Base-by-base conservation (phyloP, 306 rosid species). In the Pueraria montana region DNA sequence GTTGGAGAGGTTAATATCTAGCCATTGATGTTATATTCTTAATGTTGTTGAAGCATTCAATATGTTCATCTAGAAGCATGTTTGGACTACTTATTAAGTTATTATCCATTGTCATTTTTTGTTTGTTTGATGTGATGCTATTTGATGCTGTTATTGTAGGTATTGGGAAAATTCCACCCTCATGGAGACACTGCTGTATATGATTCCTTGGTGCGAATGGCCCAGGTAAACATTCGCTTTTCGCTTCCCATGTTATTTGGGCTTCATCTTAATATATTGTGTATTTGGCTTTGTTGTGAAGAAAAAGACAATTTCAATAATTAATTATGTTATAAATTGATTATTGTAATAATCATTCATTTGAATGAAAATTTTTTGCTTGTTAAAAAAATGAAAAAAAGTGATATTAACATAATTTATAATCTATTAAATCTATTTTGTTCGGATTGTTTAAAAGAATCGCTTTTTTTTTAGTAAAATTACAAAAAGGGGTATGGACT, bases 121-220 rank as follows among this genome's bases (percentile, higher is more conserved):
- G n/a, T 34, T 52, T 49, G 27, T 59, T 58, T 78, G 72, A 50
- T 74, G 45, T 67, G 80, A 32, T 69, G 24, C 72, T 70, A 24
- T 78, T 42, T 75, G 50, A 58, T 76, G 63, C 50, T 86, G 53
- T 58, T 79, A 17, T 72, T 76, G 65, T 87, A 95, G 98, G 99
- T 96, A 80, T 84, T 96, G 78, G 99, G 99, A 59, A 96, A 96
- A 55, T 96, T 92, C 84, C 98, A 96, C 69, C 99, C 99, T 27
- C 99, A 96, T 82, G 99, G 99, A 70, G 99, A 96, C 84, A 72
- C 46, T 52, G 99, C 99, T 30, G 99, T 96, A 50, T 96, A 96
- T 80, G 99, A 96, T 84, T 88, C 99, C 70, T 89, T 96, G 80
- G 99, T 96, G 79, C 92, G 99, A 85, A 94, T 96, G 99, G 98